Evolutionary conservation across 805 yeast species (phyloP).

Genomic region (Scheffersomyces spartinae): DNA sequence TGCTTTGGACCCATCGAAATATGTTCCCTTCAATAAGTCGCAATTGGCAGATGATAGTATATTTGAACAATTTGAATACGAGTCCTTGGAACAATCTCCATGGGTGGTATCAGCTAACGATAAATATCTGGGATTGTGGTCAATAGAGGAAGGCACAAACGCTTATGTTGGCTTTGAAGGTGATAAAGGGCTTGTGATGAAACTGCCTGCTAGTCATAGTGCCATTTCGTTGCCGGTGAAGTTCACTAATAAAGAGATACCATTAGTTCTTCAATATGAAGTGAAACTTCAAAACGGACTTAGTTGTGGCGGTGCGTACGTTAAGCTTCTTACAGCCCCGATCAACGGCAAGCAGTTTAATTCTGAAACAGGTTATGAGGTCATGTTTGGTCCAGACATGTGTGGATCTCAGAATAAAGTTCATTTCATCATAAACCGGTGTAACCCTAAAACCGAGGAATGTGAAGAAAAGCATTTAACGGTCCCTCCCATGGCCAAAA

Average conservation of each 20-base stretch:
- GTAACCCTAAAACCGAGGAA: slow-evolving; percentile 40
- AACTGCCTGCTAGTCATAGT: slow-evolving; percentile 67
- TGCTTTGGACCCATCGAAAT: too few relatives aligned
- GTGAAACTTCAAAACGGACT: slow-evolving; percentile 72
- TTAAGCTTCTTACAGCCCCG: slow-evolving; percentile 51
- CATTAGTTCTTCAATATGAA: slow-evolving; percentile 82
- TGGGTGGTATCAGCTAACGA: too few relatives aligned
- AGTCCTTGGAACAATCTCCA: slow-evolving; percentile 12
- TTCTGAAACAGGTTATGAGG: slow-evolving; percentile 61
- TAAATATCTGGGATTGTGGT: too few relatives aligned
- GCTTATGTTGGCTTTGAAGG: slow-evolving; percentile 46
- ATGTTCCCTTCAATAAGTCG: slow-evolving; percentile 26
- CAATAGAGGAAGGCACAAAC: slow-evolving; percentile 44
- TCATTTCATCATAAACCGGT: slow-evolving; percentile 60
- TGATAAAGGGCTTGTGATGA: slow-evolving; percentile 71
- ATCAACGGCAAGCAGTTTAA: slow-evolving; percentile 38
- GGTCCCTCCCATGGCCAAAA: slow-evolving; percentile 56
- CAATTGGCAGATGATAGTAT: slow-evolving; percentile 32
- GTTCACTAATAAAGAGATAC: slow-evolving; percentile 47
- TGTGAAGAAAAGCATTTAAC: slow-evolving; percentile 59
- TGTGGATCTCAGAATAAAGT: slow-evolving; percentile 77
- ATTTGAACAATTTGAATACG: slow-evolving; percentile 49
- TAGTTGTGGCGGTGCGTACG: slow-evolving; percentile 82
- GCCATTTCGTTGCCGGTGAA: slow-evolving; percentile 62
- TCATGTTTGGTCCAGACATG: slow-evolving; percentile 92